Evolutionary conservation across 75 land plant genomes (phyloP), one percentile per base, ranked within the genome.

Genomic region (Cryptomeria japonica): DNA sequence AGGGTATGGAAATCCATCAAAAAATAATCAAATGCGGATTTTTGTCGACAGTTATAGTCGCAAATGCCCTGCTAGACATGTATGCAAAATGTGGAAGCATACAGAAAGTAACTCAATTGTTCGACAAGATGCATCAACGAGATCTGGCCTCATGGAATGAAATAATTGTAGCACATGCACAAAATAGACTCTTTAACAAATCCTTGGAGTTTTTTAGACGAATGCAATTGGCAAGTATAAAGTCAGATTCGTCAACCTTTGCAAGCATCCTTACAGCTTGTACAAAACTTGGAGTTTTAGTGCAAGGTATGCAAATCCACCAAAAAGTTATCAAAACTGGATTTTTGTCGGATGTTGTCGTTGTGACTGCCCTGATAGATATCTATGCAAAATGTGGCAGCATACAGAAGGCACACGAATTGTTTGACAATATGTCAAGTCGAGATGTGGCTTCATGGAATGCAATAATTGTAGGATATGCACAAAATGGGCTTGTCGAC

Each of bases 1-100:
- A 42, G 47, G 89, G 89, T 28, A 58, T 37, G 39, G 76, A 88
- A 22, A 88, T 88, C 11, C 89, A 88, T 88, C 19, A 41, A 25
- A n/a, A 87, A 39, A 58, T 87, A 42, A 31, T 41, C 31, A 46
- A 41, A 39, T 42, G 25, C 7, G 76, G 55, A 9, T 55, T 85
- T 22, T n/a, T 49, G 18, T 22, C 42, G 4, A 16, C 86, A 8
- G 56, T 44, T 28, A 19, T 41, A 32, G 76, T 86, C 13, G 80
- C 19, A 11, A 86, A 86, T 78, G 84, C 87, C 7, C 46, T 86
- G 16, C 85, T 86, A 6, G 84, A 79, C 85, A 76, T 86, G 87
- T 86, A 86, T 86, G 80, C 80, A 39, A 86, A n/a, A 79, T 78
- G 46, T 39, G 84, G 87, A 68, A 39, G 32, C 39, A 37, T 68